Evolutionary conservation across 139 green algal species (phyloP).

Genomic region (Closterium sp.): DNA sequence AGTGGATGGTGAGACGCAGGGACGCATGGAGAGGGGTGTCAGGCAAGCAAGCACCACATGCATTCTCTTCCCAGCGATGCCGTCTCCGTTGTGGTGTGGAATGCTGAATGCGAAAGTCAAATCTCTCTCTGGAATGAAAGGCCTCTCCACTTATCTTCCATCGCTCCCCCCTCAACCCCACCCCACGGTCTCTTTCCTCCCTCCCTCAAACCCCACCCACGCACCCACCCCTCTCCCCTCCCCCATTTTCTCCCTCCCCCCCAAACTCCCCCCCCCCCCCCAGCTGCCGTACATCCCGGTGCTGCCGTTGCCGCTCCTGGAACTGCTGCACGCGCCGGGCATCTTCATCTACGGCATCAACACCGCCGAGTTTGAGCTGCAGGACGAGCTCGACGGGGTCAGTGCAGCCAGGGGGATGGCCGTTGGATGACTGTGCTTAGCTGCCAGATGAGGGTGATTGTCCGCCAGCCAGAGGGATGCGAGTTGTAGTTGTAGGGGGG

Average conservation of each 20-base stretch:
- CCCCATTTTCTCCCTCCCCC: background rate
- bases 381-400: background rate
- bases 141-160: no score
- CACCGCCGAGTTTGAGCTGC: background rate
- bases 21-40: background rate
- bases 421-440: no score
- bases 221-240: background rate
- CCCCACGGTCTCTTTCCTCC: no score
- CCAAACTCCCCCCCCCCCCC: background rate
- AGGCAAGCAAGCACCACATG: background rate
- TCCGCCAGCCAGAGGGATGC: no score
- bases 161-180: no score
- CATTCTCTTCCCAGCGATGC: no score
- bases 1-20: slow-evolving; percentile 5
- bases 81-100: background rate
- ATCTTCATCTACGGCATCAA: slow-evolving; percentile 38
- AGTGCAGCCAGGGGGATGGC: no score
- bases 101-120: background rate
- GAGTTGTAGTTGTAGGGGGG: no score
- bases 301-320: slow-evolving; percentile 10
- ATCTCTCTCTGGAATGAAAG: background rate
- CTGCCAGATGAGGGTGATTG: no score
- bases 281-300: slow-evolving; percentile 45
- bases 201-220: no score
- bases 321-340: slow-evolving; percentile 32